Conservation (phyloP, 306 rosid species). For the Cicer arietinum region DNA sequence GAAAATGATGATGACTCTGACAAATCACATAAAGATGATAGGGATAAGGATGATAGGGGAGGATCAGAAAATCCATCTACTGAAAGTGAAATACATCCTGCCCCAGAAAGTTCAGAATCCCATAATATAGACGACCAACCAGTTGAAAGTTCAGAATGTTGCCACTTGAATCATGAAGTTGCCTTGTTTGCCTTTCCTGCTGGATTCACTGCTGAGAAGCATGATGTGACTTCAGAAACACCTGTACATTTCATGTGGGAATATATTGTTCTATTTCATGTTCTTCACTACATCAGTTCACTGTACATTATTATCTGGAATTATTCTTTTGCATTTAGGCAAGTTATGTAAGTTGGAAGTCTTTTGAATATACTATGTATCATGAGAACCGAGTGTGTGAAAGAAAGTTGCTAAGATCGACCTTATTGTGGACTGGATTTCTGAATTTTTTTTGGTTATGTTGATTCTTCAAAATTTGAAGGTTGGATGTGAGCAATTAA, state of each 20-base stretch:
- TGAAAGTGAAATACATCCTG: slow-evolving; percentile 57
- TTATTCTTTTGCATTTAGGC: slow-evolving; percentile 55
- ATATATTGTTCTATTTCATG: slow-evolving; percentile 46
- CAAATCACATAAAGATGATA: slow-evolving; percentile 59
- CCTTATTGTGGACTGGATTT: slow-evolving; percentile 33
- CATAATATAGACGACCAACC: slow-evolving; percentile 59
- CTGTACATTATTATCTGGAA: slow-evolving; percentile 56
- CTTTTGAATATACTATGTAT: slow-evolving; percentile 41
- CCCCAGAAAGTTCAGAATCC: slow-evolving; percentile 73
- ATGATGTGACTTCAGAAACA: slow-evolving; percentile 43
- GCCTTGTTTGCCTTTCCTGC: slow-evolving; percentile 36
- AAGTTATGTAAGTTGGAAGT: slow-evolving; percentile 49
- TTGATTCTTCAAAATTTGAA: slow-evolving; percentile 11
- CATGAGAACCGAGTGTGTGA: slow-evolving; percentile 36
- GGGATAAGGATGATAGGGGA: slow-evolving; percentile 53
- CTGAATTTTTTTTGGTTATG: slow-evolving; percentile 20
- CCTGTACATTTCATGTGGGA: slow-evolving; percentile 47
- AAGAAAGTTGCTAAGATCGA: slow-evolving; percentile 24
- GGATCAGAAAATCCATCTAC: slow-evolving; percentile 55
- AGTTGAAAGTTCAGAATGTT: slow-evolving; percentile 50
- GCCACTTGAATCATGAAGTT: slow-evolving; percentile 43
- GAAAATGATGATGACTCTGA: slow-evolving; percentile 63
- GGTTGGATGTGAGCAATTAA: slow-evolving; percentile 2
- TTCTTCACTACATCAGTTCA: slow-evolving; percentile 48
- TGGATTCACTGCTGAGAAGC: slow-evolving; percentile 38